Base-by-base conservation (phyloP, 192 early-diverging fungal genomes). In the Thamnidium elegans region DNA sequence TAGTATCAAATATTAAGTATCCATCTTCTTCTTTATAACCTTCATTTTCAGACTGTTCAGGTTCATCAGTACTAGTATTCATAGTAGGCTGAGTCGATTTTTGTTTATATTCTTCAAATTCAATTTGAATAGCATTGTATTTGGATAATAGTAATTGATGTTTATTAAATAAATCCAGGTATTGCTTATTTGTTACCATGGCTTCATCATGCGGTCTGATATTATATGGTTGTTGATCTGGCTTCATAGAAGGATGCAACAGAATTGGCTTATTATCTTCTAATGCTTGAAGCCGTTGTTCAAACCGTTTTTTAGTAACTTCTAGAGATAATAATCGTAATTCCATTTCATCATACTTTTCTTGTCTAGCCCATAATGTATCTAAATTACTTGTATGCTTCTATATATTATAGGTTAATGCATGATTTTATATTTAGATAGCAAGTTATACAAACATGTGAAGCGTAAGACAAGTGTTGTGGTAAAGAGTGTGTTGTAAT, bases 11-110 rank as follows among this genome's bases (percentile, higher is more conserved):
- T 30, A 64, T 36, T 1, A 64, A 10, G 36, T 64, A 64, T 1
- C 63, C 63, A 44, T 51, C 63, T 64, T 64, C 63, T 54, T 64
- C 63, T 26, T 54, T 53, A 23, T 44, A 59, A 14, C 36, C 36
- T 39, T 39, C 36, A 1, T 39, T 10, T 39, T 39, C 36, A 26
- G 1, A 3, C 3, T 39, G 36, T 39, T 39, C 26, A 26, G 26
- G 26, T 39, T 39, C 9, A 48, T 17, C 4, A 6, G 3, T 19
- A 48, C 17, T 48, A 13, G 0, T 48, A 15, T 15, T n/a, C 11
- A 11, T 19, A 13, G 4, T 14, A 13, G n/a, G n/a, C n/a, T n/a
- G n/a, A n/a, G 13, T 19, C 15, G 4, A 48, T 48, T 17, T 19
- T 19, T 48, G 46, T 48, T 19, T 48, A 19, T 17, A 14, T 15